A percentile compares a stretch with the other conserved stretches of the same genome.
Conservation (phyloP, 2,329 filamentous ascomycete species). For the Trichoderma brevicompactum region DNA sequence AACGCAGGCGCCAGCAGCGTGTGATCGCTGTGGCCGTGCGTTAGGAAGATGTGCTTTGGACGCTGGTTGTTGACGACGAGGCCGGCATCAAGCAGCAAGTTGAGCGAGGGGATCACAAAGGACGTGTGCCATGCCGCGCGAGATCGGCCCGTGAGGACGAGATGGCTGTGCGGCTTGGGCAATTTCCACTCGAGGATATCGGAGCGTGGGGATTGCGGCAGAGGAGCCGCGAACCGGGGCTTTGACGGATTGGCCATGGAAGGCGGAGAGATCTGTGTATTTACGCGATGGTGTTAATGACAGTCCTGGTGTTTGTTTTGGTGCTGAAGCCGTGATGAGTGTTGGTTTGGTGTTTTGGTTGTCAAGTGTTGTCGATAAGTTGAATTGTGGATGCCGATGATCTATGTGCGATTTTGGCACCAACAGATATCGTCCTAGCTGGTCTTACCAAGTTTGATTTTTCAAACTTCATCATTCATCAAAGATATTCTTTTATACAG, state of each 20-base stretch:
- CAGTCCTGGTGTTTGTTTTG: no score
- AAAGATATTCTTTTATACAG: no score
- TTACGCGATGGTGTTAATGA: no score
- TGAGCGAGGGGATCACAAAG: constrained; percentile 55
- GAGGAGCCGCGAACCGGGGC: constrained; percentile 47
- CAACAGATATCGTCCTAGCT: no score
- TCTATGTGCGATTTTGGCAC: no score
- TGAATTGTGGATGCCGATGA: no score
- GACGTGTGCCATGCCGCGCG: constrained; percentile 58
- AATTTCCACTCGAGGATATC: constrained; percentile 53
- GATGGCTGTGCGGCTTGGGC: constrained; percentile 48
- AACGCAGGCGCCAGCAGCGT: constrained; percentile 50
- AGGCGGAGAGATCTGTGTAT: no score
- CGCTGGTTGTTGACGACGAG: constrained; percentile 51
- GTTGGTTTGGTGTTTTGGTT: no score
- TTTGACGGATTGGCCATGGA: constrained; percentile 8
- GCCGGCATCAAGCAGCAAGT: constrained; percentile 55
- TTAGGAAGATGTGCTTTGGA: constrained; percentile 55
- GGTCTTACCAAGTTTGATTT: no score
- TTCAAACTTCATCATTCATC: no score
- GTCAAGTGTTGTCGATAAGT: no score
- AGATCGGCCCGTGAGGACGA: constrained; percentile 51
- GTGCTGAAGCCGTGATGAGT: no score
- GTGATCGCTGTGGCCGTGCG: constrained; percentile 56
- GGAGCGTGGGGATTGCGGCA: constrained; percentile 50